Percentiles rank a stretch among this genome's conserved stretches.
Conservation (phyloP, 257 asterid species). For the Salvia splendens region DNA sequence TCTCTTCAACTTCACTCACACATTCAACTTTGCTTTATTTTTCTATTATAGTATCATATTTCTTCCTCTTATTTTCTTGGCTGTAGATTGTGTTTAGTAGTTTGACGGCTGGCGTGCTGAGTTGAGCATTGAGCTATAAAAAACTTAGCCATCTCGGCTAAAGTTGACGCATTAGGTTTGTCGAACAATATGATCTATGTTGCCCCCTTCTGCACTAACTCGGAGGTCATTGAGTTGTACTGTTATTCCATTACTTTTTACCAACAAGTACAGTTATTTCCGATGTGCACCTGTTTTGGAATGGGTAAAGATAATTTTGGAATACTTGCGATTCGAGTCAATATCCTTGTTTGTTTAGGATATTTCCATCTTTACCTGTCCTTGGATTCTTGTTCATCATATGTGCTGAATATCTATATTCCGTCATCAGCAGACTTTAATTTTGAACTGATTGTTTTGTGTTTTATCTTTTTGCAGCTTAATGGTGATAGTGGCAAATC, state of each 20-base stretch:
- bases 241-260: not conserved
- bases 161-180: constrained; percentile 23
- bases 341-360: not conserved
- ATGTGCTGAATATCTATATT: not conserved
- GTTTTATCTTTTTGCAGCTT: constrained; percentile 41
- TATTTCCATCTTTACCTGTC: not conserved
- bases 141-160: not conserved
- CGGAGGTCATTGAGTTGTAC: not conserved
- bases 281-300: not conserved
- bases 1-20: constrained; percentile 34
- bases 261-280: not conserved
- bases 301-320: not conserved
- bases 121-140: constrained; percentile 7
- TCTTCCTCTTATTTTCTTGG: constrained; percentile 6
- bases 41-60: not conserved
- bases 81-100: not conserved
- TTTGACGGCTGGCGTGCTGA: constrained; percentile 18
- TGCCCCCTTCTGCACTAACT: not conserved
- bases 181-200: constrained; percentile 3
- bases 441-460: constrained; percentile 16
- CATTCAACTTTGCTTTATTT: constrained; percentile 16
- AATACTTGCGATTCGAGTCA: not conserved
- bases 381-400: not conserved
- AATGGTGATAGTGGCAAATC: constrained; percentile 41
- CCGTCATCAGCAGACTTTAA: not conserved